phyloP scores from a whole-genome alignment of 495 filamentous ascomycete genomes.

The Neohortaea acidophila region DNA sequence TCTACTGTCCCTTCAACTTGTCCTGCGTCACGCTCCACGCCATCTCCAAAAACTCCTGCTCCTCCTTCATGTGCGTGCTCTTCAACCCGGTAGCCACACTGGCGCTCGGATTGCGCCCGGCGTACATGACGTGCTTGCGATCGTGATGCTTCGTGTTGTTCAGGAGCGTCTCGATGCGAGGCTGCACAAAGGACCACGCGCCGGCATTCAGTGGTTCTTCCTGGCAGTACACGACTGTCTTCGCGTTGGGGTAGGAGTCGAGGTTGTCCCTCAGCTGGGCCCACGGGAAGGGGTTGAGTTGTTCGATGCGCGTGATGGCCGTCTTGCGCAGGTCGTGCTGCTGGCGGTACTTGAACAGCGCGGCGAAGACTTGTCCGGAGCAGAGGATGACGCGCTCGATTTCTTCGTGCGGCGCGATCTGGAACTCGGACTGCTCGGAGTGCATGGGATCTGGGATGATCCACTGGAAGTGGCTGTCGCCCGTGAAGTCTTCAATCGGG shows the following conservation, averaged over 20 bases:
- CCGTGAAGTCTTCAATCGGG: constrained; percentile 72
- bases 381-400: constrained; percentile 91
- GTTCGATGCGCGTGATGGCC: constrained; percentile 89
- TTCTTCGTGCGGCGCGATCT: constrained; percentile 64
- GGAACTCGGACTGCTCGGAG: constrained; percentile 32
- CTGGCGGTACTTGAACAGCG: constrained; percentile 80
- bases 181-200: constrained; percentile 87
- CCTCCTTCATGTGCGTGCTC: constrained; percentile 77
- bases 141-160: constrained; percentile 84
- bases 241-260: constrained; percentile 87
- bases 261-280: constrained; percentile 88
- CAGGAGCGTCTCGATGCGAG: constrained; percentile 85
- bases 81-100: constrained; percentile 89
- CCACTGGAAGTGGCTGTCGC: constrained; percentile 87
- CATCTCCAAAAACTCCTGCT: constrained; percentile 71
- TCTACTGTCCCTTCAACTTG: constrained; percentile 55
- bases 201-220: constrained; percentile 97
- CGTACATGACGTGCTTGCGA: constrained; percentile 91
- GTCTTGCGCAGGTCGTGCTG: constrained; percentile 69
- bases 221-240: constrained; percentile 90
- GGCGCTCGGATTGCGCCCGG: constrained; percentile 76
- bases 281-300: constrained; percentile 98
- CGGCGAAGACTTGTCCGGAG: constrained; percentile 83
- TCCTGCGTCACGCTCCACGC: constrained; percentile 54
- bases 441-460: constrained; percentile 84